These are phyloP conservation scores for Metarhizium album DNA, from an alignment of 2,329 filamentous ascomycete genomes.

Conservation along the genomic window DNA sequence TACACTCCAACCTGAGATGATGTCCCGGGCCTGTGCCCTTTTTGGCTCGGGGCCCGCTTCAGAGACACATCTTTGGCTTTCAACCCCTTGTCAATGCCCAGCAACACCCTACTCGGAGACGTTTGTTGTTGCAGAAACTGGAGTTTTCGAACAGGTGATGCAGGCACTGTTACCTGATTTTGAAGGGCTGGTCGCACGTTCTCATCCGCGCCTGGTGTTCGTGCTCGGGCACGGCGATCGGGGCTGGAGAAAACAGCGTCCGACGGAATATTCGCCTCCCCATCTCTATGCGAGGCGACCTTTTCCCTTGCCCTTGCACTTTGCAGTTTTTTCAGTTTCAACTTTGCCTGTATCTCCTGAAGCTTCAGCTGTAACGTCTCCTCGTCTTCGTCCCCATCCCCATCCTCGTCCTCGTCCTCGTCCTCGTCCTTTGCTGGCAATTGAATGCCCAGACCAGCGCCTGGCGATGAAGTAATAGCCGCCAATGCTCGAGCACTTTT, in stretches of 20 bases:
- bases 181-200: slow-evolving; percentile 11
- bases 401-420: slow-evolving; percentile 46
- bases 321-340: slow-evolving; percentile 81
- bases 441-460: slow-evolving; percentile 23
- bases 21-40: slow-evolving; percentile 13
- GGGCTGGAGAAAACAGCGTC: slow-evolving; percentile 13
- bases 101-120: slow-evolving; percentile 67
- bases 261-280: slow-evolving; percentile 10
- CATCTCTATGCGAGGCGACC: slow-evolving; percentile 10
- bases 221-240: slow-evolving; percentile 14
- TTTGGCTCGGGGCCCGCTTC: slow-evolving; percentile 53
- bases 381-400: slow-evolving; percentile 84
- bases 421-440: slow-evolving; percentile 22
- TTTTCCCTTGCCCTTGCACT: slow-evolving; percentile 29
- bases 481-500: slow-evolving; percentile 12
- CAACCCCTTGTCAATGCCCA: slow-evolving; percentile 86
- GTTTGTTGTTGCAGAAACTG: slow-evolving; percentile 42
- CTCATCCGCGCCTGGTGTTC: slow-evolving; percentile 17
- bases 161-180: slow-evolving; percentile 59
- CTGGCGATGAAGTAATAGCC: slow-evolving; percentile 6
- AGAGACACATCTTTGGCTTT: slow-evolving; percentile 74
- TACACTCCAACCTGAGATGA: slow-evolving; percentile 24
- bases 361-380: slow-evolving; percentile 80
- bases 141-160: slow-evolving; percentile 55
- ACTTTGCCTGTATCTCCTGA: slow-evolving; percentile 75